Conservation (phyloP, 2,329 filamentous ascomycete species). For the Lasiodiplodia sp. region DNA sequence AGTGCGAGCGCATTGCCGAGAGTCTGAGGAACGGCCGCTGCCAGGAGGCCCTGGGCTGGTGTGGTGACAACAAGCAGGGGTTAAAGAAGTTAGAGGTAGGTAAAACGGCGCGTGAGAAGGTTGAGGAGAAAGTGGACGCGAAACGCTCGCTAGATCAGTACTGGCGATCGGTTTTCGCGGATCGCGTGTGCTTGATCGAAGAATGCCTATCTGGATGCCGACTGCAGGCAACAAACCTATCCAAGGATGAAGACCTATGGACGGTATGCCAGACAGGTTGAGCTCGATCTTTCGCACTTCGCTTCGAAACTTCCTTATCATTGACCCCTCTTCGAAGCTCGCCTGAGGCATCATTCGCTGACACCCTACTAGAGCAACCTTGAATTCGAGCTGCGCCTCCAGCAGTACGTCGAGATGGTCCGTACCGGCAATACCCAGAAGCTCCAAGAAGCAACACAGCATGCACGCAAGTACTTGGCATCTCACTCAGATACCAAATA, state of each 20-base stretch:
- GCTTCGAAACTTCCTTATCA: neutral
- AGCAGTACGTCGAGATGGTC: slow-evolving; percentile 94
- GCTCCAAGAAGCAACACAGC: slow-evolving; percentile 76
- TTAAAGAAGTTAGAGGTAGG: slow-evolving; percentile 83
- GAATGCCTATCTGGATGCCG: neutral
- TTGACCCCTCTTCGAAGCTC: neutral
- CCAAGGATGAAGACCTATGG: neutral
- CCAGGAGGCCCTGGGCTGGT: slow-evolving; percentile 83
- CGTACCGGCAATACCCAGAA: slow-evolving; percentile 66
- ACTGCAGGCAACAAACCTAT: neutral
- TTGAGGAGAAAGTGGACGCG: neutral
- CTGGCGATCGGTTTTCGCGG: neutral
- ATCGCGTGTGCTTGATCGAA: neutral
- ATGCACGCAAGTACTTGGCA: slow-evolving; percentile 83
- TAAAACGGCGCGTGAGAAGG: slow-evolving; percentile 12
- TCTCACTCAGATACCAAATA: slow-evolving; percentile 74
- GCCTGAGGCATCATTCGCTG: neutral
- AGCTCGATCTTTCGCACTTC: neutral
- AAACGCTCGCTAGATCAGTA: neutral
- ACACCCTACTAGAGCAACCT: slow-evolving; percentile 69
- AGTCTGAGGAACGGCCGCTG: slow-evolving; percentile 66
- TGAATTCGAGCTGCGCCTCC: slow-evolving; percentile 90
- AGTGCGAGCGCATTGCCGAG: slow-evolving; percentile 79
- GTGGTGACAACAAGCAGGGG: slow-evolving; percentile 89
- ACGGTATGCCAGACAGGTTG: slow-evolving; percentile 3